Conservation (phyloP, 1,139 yeast species). For the Yamadazyma atmosphaerica region DNA sequence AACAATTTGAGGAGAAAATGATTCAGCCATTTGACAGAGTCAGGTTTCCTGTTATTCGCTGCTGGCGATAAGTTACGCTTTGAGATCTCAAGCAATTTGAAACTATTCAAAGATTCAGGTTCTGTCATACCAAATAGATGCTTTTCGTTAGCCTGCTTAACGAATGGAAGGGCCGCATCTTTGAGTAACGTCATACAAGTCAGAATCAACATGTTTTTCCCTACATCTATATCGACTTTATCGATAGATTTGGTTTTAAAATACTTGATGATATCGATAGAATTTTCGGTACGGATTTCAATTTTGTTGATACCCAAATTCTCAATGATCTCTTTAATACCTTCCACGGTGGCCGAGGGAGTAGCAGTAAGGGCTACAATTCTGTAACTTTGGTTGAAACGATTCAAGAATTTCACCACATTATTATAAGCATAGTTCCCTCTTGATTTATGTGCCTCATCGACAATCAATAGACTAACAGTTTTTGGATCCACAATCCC, state of each 20-base stretch:
- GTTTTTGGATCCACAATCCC: conserved; percentile 77
- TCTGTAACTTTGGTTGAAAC: conserved; percentile 69
- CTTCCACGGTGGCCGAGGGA: conserved; percentile 85
- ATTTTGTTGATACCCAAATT: conserved; percentile 73
- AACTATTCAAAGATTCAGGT: conserved; percentile 68
- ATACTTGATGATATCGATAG: conserved; percentile 76
- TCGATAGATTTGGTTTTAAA: conserved; percentile 71
- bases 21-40: conserved; percentile 72
- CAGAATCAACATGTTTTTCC: conserved; percentile 52
- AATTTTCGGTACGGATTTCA: conserved; percentile 84
- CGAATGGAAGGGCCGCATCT: conserved; percentile 62
- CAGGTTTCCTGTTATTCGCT: conserved; percentile 38
- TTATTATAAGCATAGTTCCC: conserved; percentile 89
- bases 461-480: conserved; percentile 76
- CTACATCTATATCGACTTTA: conserved; percentile 57
- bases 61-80: conserved; percentile 55
- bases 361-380: conserved; percentile 92
- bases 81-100: conserved; percentile 69
- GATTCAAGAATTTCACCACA: conserved; percentile 64
- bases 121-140: conserved; percentile 64
- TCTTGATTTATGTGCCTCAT: conserved; percentile 93
- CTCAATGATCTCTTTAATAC: conserved; percentile 80
- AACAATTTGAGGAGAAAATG: conserved; percentile 61
- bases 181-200: conserved; percentile 41
- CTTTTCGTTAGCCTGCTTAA: conserved; percentile 62